Conservation (phyloP, 2,329 filamentous ascomycete genomes). For the Acephala macrosclerotiorum region DNA sequence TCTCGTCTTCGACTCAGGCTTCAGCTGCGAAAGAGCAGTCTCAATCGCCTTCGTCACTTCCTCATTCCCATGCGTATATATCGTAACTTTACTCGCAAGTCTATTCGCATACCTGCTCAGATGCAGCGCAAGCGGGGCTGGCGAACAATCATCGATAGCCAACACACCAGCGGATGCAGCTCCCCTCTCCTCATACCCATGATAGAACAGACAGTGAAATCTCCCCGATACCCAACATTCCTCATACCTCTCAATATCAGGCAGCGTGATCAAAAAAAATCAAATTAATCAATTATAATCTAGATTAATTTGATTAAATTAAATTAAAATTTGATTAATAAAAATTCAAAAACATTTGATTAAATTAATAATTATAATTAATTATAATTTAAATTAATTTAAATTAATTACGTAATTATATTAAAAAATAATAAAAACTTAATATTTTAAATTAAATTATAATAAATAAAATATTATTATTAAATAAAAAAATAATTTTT, state of each 20-base stretch:
- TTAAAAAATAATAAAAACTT: no score
- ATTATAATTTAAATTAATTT: no score
- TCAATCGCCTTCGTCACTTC: constrained; percentile 38
- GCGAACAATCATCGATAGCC: constrained; percentile 47
- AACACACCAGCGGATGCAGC: constrained; percentile 54
- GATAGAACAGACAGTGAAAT: constrained; percentile 67
- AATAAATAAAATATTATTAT: no score
- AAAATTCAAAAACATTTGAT: no score
- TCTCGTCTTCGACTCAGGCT: constrained; percentile 35
- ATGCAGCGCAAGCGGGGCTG: constrained; percentile 46
- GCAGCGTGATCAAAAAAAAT: no score
- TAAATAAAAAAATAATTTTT: no score
- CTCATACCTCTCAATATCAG: constrained; percentile 59
- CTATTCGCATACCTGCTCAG: constrained; percentile 53
- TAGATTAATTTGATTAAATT: no score
- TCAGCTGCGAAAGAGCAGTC: constrained; percentile 3
- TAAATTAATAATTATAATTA: no score
- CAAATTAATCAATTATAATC: no score
- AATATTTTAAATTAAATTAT: no score
- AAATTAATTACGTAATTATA: no score
- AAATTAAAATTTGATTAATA: no score
- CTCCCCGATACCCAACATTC: constrained; percentile 52
- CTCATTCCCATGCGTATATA: constrained; percentile 59
- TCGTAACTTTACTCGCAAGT: constrained; percentile 52
- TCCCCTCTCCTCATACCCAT: constrained; percentile 65